These are phyloP conservation scores for Anisodus acutangulus DNA, from an alignment of 257 asterid species.

Conservation along the genomic window DNA sequence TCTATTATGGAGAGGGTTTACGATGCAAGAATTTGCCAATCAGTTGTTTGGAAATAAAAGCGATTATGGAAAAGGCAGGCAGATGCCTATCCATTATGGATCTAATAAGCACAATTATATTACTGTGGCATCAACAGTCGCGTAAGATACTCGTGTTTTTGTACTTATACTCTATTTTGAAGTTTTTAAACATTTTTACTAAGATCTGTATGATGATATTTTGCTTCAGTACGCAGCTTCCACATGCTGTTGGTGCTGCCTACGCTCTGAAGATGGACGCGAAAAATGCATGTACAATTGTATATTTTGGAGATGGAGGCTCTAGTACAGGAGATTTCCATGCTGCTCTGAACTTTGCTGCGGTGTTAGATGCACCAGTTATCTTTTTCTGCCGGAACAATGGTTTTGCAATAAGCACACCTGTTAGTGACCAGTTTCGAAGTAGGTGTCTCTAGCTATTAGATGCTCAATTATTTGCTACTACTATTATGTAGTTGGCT, in stretches of 20 bases:
- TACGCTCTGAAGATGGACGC: conserved; percentile 86
- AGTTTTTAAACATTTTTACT: background rate
- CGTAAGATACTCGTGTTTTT: conserved; percentile 58
- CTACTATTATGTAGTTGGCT: conserved; percentile 2
- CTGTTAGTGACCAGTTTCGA: conserved; percentile 80
- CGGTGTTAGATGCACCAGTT: conserved; percentile 80
- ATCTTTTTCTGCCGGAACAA: conserved; percentile 86
- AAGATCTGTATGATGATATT: conserved; percentile 19
- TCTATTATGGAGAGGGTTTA: conserved; percentile 91
- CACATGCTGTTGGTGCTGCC: conserved; percentile 99
- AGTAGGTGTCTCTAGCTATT: conserved; percentile 47
- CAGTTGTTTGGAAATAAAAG: conserved; percentile 87
- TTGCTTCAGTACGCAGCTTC: conserved; percentile 74
- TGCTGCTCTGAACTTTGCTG: conserved; percentile 92
- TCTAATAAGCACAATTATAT: conserved; percentile 83
- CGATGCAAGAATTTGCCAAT: conserved; percentile 86
- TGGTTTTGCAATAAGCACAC: conserved; percentile 99
- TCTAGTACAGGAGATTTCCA: conserved; percentile 97
- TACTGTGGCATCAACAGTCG: conserved; percentile 95
- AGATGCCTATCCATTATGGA: conserved; percentile 99
- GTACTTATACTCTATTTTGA: background rate
- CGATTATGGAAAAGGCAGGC: conserved; percentile 92
- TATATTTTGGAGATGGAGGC: conserved; percentile 99
- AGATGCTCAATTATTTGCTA: conserved; percentile 21
- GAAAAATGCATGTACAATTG: conserved; percentile 71